These are phyloP conservation scores for Metschnikowia corniflorae DNA, from an alignment of 805 yeast genomes.

Conservation along the genomic window DNA sequence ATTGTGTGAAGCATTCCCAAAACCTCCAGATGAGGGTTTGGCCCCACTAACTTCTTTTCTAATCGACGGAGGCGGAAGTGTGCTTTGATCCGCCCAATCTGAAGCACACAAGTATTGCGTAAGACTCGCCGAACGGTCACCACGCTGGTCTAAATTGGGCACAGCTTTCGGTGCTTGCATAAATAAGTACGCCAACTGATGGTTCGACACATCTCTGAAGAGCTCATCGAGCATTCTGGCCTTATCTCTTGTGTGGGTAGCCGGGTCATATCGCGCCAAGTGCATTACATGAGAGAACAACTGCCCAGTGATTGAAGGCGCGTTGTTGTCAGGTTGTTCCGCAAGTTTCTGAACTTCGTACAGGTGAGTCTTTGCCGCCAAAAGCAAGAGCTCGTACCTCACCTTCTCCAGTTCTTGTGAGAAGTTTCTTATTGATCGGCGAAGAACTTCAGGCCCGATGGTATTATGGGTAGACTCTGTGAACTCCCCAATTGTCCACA, in stretches of 20 bases:
- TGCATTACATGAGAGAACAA: constrained; percentile 62
- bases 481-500: constrained; percentile 91
- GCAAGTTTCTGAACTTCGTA: constrained; percentile 13
- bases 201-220: constrained; percentile 39
- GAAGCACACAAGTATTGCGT: constrained; percentile 28
- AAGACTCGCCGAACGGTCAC: not conserved
- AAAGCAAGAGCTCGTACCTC: constrained; percentile 64
- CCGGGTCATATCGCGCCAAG: constrained; percentile 68
- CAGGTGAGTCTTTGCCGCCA: constrained; percentile 65
- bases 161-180: constrained; percentile 75
- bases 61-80: constrained; percentile 29
- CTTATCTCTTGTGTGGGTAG: constrained; percentile 77
- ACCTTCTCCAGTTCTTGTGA: constrained; percentile 54
- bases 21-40: not conserved
- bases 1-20: not conserved
- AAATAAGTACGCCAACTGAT: constrained; percentile 63
- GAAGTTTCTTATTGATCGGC: constrained; percentile 54
- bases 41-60: constrained; percentile 23
- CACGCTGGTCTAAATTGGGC: constrained; percentile 30
- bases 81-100: constrained; percentile 43
- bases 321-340: constrained; percentile 7
- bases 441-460: constrained; percentile 72
- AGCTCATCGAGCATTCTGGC: constrained; percentile 71
- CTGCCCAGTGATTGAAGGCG: constrained; percentile 28
- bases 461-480: constrained; percentile 33